These are phyloP conservation scores for Aspergillus tubingensis DNA, from an alignment of 2,329 filamentous ascomycete species.

Conservation along the genomic window DNA sequence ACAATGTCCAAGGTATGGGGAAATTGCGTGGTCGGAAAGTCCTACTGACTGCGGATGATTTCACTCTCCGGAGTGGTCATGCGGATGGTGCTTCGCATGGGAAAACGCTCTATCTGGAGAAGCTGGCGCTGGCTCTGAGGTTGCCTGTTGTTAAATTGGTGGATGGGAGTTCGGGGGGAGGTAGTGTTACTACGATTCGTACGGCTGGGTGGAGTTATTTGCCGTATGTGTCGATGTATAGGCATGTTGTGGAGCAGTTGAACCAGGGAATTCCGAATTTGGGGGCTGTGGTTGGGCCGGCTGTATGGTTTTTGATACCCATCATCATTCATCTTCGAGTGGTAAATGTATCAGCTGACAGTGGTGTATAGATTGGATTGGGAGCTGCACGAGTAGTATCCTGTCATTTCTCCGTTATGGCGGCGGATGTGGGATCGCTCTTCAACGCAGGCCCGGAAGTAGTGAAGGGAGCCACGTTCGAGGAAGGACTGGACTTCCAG, in stretches of 20 bases:
- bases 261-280: slow-evolving; percentile 66
- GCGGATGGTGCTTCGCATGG: slow-evolving; percentile 61
- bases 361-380: slow-evolving; percentile 53
- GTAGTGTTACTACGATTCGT: slow-evolving; percentile 62
- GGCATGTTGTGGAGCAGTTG: slow-evolving; percentile 57
- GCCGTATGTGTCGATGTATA: slow-evolving; percentile 58
- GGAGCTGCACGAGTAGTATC: slow-evolving; percentile 63
- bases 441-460: slow-evolving; percentile 68
- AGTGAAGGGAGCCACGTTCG: slow-evolving; percentile 64
- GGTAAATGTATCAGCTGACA: not conserved
- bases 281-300: slow-evolving; percentile 64
- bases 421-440: slow-evolving; percentile 60
- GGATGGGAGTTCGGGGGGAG: slow-evolving; percentile 64
- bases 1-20: slow-evolving; percentile 64
- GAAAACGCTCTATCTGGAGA: slow-evolving; percentile 65
- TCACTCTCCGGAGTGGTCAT: slow-evolving; percentile 64
- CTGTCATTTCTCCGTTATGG: slow-evolving; percentile 68
- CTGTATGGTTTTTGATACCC: slow-evolving; percentile 34
- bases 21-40: slow-evolving; percentile 56
- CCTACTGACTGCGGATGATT: slow-evolving; percentile 65
- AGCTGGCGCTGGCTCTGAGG: slow-evolving; percentile 58
- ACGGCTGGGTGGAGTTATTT: slow-evolving; percentile 61
- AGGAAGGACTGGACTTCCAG: slow-evolving; percentile 61
- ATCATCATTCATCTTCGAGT: not conserved
- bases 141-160: slow-evolving; percentile 65